Percentiles rank a stretch among this genome's conserved stretches.
Evolutionary conservation across 202 grass and related monocot species (phyloP).

Genomic region (Panicum hallii): DNA sequence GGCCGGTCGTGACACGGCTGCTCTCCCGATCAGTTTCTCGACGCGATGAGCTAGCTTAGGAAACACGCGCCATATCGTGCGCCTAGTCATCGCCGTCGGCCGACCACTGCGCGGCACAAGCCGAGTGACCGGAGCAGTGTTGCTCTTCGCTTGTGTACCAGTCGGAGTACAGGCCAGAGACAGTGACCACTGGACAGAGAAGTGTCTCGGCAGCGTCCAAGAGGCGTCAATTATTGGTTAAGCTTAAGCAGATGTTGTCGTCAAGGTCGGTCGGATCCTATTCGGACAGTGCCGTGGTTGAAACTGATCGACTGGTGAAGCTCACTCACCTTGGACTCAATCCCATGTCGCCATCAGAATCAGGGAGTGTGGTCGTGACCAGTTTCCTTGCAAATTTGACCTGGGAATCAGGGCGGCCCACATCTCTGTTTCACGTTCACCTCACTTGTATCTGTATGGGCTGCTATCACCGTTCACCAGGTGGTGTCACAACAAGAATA

Average conservation of each 20-base stretch:
- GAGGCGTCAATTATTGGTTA: background rate
- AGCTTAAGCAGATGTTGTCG: background rate
- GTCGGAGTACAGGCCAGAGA: background rate
- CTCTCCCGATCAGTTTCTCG: background rate
- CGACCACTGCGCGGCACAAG: background rate
- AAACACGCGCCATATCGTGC: background rate
- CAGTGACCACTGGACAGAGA: background rate
- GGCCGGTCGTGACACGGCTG: background rate
- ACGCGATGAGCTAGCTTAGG: background rate
- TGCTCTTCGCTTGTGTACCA: background rate
- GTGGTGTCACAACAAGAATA: background rate
- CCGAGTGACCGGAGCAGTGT: no score
- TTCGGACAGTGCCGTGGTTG: background rate
- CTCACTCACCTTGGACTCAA: background rate
- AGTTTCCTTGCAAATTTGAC: conserved; percentile 5
- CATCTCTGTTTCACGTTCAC: background rate
- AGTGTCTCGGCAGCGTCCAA: background rate
- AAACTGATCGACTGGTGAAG: background rate
- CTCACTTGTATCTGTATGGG: background rate
- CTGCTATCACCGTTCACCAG: background rate
- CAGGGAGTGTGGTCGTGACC: background rate
- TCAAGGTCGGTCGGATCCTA: background rate
- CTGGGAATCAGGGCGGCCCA: no score
- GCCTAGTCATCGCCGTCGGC: background rate
- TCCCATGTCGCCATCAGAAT: background rate